Evolutionary conservation across 768 basidiomycete species (phyloP), one percentile per base, ranked within the genome.

Genomic region (Vishniacozyma victoriae): DNA sequence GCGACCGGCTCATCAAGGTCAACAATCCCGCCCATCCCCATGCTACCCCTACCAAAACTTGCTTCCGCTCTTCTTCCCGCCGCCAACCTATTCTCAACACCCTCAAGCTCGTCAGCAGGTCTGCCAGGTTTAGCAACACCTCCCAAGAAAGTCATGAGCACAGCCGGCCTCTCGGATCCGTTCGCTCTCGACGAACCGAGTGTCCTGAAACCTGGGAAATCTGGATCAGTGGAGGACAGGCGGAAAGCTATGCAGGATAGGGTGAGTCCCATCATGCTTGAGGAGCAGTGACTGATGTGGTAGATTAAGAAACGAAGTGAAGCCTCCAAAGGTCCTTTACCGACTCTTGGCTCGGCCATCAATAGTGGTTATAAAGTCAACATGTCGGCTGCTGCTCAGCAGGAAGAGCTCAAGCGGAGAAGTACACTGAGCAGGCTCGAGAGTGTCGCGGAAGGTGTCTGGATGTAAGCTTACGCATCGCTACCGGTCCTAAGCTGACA

Each of bases 361-460:
- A 48, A 18, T 48, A 40, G 18, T 33, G 44, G 33, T 33, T n/a
- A n/a, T n/a, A 35, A n/a, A 49, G 54, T n/a, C 43, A 50, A 46
- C 14, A 27, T 60, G 9, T 52, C 62, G 3, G 55, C 63, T 19
- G 50, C 57, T 4, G 64, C 57, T 11, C 50, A 55, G 39, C 56
- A 62, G 36, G 66, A 66, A 22, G 72, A 67, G 57, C 54, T 73
- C 5, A 70, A 70, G 47, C 47, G 70, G 20, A 48, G 71, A 18
- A 67, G 64, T 25, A 71, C 69, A n/a, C 57, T 73, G 15, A 69
- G 67, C 50, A 50, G 72, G 5, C 52, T 72, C 11, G 66, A 67
- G 39, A 48, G 59, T 13, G 62, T 73, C 16, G 72, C 72, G 0
- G 72, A 73, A 52, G 64, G 51, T 9, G 68, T 72, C 0, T 73